Conservation (phyloP, 768 basidiomycete genomes). For the Boletus fagicola region DNA sequence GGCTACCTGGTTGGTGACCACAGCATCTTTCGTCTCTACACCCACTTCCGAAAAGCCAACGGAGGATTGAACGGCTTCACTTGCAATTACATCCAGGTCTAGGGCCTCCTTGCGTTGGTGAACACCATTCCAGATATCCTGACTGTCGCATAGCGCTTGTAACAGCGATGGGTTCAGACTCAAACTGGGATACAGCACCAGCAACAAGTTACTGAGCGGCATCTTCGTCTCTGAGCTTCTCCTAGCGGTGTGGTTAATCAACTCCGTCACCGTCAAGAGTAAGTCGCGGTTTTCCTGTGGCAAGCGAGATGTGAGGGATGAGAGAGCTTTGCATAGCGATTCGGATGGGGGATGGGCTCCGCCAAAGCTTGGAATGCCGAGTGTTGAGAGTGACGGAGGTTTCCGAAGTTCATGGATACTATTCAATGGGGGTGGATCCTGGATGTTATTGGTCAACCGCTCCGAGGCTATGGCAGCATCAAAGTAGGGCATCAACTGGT, state of each 20-base stretch:
- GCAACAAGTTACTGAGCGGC: constrained; percentile 84
- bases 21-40: background rate
- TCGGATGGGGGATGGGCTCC: constrained; percentile 62
- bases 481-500: constrained; percentile 67
- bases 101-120: constrained; percentile 5
- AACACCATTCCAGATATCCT: constrained; percentile 57
- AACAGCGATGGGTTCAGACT: constrained; percentile 74
- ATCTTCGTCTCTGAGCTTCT: constrained; percentile 79
- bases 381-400: constrained; percentile 76
- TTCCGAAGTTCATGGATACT: constrained; percentile 53
- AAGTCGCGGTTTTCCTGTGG: constrained; percentile 83
- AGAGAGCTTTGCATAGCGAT: constrained; percentile 54
- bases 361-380: constrained; percentile 68
- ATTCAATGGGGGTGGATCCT: constrained; percentile 35
- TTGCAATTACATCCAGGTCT: constrained; percentile 3
- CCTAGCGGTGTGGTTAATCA: constrained; percentile 73
- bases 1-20: background rate
- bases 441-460: constrained; percentile 32
- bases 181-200: constrained; percentile 86
- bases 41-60: background rate
- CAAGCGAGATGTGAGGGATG: constrained; percentile 61
- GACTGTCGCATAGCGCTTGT: constrained; percentile 69
- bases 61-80: background rate
- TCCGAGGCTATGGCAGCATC: constrained; percentile 71
- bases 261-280: constrained; percentile 75